phyloP scores from a whole-genome alignment of 106 monocot genomes.

The Acorus calamus region DNA sequence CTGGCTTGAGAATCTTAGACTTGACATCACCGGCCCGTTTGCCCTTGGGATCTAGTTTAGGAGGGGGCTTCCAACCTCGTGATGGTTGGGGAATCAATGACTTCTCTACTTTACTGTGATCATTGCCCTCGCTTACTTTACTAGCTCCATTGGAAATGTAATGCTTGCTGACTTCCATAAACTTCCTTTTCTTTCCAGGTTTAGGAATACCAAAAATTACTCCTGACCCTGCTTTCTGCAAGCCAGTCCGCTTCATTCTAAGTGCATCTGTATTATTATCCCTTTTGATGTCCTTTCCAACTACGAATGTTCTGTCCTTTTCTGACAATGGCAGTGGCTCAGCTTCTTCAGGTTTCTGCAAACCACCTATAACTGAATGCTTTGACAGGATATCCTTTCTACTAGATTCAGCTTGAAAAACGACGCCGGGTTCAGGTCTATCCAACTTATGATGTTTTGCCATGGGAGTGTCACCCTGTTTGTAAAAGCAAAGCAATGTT shows the following conservation, averaged over 20 bases:
- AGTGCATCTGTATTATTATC: slow-evolving; percentile 23
- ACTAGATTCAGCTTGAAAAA: slow-evolving; percentile 21
- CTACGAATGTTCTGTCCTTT: slow-evolving; percentile 50
- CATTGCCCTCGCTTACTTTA: slow-evolving; percentile 30
- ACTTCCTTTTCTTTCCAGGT: slow-evolving; percentile 93
- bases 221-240: slow-evolving; percentile 66
- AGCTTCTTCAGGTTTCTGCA: slow-evolving; percentile 29
- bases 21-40: slow-evolving; percentile 30
- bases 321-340: slow-evolving; percentile 36
- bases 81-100: slow-evolving; percentile 63
- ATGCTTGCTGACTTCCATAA: slow-evolving; percentile 98
- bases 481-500: neutral
- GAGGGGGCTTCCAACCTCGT: slow-evolving; percentile 24
- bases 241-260: slow-evolving; percentile 39
- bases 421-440: slow-evolving; percentile 16
- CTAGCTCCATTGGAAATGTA: slow-evolving; percentile 51
- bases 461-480: slow-evolving; percentile 72
- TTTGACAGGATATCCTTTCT: slow-evolving; percentile 5
- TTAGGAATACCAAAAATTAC: slow-evolving; percentile 90
- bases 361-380: slow-evolving; percentile 11
- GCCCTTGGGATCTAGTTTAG: slow-evolving; percentile 41
- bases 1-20: slow-evolving; percentile 28
- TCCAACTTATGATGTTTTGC: slow-evolving; percentile 65
- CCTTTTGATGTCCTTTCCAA: slow-evolving; percentile 45
- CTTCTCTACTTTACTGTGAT: slow-evolving; percentile 41